phyloP scores from a whole-genome alignment of 805 yeast species.

The Yarrowia sp. region DNA sequence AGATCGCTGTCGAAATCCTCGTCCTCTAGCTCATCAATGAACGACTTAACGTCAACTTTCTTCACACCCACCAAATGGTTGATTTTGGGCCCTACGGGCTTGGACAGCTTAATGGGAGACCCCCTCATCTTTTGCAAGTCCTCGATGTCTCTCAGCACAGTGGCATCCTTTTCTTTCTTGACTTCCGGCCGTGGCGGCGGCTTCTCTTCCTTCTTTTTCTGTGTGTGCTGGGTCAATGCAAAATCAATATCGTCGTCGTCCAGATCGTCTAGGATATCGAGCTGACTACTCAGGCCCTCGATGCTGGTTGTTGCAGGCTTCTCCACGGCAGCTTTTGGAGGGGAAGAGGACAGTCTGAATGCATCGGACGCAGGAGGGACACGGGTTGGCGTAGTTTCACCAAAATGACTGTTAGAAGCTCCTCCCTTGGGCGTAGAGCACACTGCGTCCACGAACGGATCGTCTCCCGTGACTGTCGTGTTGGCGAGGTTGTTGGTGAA shows the following conservation, averaged over 20 bases:
- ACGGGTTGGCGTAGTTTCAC: background rate
- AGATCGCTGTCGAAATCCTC: conserved; percentile 16
- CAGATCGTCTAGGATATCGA: background rate
- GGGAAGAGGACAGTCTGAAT: background rate
- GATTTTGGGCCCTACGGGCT: background rate
- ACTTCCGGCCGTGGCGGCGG: background rate
- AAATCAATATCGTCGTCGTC: conserved; percentile 19
- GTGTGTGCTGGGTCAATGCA: conserved; percentile 13
- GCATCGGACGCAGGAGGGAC: background rate
- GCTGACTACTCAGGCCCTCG: background rate
- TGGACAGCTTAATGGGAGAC: background rate
- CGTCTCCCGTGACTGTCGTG: background rate
- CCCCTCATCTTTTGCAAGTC: background rate
- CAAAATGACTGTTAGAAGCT: background rate
- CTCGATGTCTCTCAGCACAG: background rate
- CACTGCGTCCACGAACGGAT: conserved; percentile 3
- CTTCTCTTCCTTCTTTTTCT: background rate
- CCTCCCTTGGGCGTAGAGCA: background rate
- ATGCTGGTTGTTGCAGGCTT: background rate
- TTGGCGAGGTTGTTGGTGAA: background rate
- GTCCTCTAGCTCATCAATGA: conserved; percentile 6
- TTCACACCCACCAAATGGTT: background rate
- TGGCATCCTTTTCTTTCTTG: background rate
- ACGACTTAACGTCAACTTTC: background rate
- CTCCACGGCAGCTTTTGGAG: background rate